Percentiles rank a stretch among this genome's conserved stretches.
phyloP scores from a whole-genome alignment of 2,329 filamentous ascomycete genomes.

The Cercospora citrullina region DNA sequence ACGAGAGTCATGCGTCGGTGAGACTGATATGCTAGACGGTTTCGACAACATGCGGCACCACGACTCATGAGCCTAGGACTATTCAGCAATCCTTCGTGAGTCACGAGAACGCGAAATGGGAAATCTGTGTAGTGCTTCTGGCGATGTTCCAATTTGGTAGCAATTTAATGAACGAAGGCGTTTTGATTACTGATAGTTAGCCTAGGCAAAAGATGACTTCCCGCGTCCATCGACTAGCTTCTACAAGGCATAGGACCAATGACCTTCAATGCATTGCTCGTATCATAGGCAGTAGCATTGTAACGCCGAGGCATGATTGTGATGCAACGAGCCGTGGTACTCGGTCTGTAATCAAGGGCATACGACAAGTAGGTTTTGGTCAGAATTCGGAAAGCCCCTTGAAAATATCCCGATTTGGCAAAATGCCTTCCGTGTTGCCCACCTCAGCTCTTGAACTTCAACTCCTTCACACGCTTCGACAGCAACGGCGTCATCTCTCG shows the following conservation, averaged over 20 bases:
- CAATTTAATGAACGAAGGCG: not conserved
- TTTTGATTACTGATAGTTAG: not conserved
- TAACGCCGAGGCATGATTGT: constrained; percentile 2
- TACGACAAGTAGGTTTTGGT: not conserved
- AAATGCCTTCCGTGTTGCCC: not conserved
- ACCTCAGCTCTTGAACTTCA: not conserved
- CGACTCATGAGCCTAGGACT: not conserved
- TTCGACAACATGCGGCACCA: not conserved
- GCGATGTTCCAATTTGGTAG: not conserved
- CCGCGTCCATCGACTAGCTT: not conserved
- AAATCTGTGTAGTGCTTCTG: not conserved
- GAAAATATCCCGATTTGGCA: not conserved
- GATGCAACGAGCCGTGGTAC: not conserved
- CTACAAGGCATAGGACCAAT: not conserved
- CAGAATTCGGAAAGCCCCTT: not conserved
- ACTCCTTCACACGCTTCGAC: not conserved
- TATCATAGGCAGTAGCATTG: not conserved
- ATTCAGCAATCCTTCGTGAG: not conserved
- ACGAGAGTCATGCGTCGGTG: not conserved
- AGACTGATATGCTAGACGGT: not conserved
- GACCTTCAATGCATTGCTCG: not conserved
- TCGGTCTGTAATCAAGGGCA: not conserved
- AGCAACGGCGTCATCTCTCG: not conserved
- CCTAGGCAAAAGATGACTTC: not conserved
- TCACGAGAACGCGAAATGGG: not conserved